Evolutionary conservation across 352 stramenopile species (phyloP).

Genomic region (Phytopythium chamaehyphon): DNA sequence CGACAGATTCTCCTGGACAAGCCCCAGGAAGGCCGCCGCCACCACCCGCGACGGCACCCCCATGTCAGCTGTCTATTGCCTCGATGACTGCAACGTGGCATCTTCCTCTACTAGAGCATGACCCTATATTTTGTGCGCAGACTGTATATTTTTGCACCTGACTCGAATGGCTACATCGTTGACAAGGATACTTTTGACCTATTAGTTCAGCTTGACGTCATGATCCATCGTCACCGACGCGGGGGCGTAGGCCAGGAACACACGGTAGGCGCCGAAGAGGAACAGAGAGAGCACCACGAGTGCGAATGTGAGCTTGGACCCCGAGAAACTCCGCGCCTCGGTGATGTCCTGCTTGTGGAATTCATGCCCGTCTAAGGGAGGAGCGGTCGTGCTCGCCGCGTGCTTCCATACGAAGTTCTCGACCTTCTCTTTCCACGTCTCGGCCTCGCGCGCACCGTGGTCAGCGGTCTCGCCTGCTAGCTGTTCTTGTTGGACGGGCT

Average conservation of each 20-base stretch:
- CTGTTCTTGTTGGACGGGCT: constrained; percentile 18
- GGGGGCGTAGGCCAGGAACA: constrained; percentile 18
- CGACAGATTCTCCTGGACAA: constrained; percentile 77
- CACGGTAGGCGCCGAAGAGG: constrained; percentile 36
- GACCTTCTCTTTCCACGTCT: constrained; percentile 64
- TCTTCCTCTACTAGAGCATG: neutral
- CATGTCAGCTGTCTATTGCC: constrained; percentile 10
- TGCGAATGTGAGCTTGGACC: constrained; percentile 32
- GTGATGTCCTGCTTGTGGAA: constrained; percentile 4
- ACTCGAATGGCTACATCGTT: neutral
- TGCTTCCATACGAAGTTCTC: constrained; percentile 52
- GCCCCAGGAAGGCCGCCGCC: constrained; percentile 58
- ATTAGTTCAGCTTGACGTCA: constrained; percentile 32
- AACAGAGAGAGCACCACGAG: constrained; percentile 41
- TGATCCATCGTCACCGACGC: constrained; percentile 4
- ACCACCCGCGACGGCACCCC: constrained; percentile 40
- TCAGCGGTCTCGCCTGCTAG: constrained; percentile 16
- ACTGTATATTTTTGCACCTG: constrained; percentile 2
- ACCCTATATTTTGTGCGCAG: neutral
- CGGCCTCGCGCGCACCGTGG: constrained; percentile 19
- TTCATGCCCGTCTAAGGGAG: neutral
- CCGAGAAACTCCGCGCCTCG: constrained; percentile 23
- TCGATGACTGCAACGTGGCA: neutral
- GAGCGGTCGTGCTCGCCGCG: constrained; percentile 12
- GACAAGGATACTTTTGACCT: too few species aligned